Conservation (phyloP, 257 asterid genomes). For the Primulina tabacum region DNA sequence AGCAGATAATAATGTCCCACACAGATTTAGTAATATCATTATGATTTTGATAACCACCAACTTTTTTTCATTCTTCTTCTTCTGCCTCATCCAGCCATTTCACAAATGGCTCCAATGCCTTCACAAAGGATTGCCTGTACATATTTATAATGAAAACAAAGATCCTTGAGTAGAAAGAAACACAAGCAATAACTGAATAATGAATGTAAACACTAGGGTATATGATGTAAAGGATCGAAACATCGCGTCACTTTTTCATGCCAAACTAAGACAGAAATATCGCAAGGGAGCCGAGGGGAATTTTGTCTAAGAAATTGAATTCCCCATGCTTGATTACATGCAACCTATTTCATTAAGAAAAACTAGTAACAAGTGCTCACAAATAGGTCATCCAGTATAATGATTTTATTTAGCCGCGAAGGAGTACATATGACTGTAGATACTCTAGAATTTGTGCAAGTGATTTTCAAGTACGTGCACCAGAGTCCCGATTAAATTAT, state of each 20-base stretch:
- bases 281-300: not conserved
- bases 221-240: not conserved
- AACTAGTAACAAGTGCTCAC: too few species aligned
- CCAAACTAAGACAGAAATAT: not conserved
- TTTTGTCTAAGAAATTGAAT: not conserved
- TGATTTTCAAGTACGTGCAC: not conserved
- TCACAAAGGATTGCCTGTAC: slow-evolving; percentile 86
- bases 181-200: not conserved
- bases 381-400: not conserved
- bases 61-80: slow-evolving; percentile 69
- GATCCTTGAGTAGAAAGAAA: not conserved
- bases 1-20: not conserved
- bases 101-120: slow-evolving; percentile 88
- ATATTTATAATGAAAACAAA: not conserved
- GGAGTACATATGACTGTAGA: not conserved
- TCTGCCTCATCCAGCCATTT: slow-evolving; percentile 99
- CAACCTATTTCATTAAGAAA: too few species aligned
- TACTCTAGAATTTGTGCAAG: not conserved
- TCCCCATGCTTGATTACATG: too few species aligned
- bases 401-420: not conserved
- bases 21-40: not conserved
- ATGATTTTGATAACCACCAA: not conserved
- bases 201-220: not conserved
- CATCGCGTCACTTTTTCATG: not conserved
- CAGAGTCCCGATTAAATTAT: not conserved